Conservation (phyloP, 768 basidiomycete species). For the Gymnopilus junonius region DNA sequence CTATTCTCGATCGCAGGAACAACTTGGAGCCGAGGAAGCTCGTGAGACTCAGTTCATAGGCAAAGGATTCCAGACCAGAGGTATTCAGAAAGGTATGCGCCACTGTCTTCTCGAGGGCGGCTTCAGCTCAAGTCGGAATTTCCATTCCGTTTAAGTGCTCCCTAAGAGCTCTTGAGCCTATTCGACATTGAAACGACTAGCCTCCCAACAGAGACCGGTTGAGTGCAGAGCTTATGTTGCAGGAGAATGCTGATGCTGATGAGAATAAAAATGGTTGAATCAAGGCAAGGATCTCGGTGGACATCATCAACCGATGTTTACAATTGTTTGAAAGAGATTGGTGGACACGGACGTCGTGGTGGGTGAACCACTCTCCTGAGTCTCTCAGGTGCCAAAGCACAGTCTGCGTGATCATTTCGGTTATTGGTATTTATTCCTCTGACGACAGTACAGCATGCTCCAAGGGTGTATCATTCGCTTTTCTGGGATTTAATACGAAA, state of each 20-base stretch:
- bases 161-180: background rate
- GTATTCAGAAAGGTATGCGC: background rate
- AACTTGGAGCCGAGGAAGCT: background rate
- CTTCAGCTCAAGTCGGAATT: background rate
- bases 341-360: background rate
- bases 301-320: slow-evolving; percentile 11
- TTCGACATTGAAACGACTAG: background rate
- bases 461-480: slow-evolving; percentile 15
- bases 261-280: slow-evolving; percentile 8
- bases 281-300: slow-evolving; percentile 13
- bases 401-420: slow-evolving; percentile 12
- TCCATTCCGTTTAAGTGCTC: background rate
- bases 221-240: slow-evolving; percentile 3
- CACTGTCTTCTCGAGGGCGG: background rate
- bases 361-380: slow-evolving; percentile 5
- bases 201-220: background rate
- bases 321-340: slow-evolving; percentile 4
- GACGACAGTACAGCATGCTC: slow-evolving; percentile 18
- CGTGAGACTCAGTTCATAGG: background rate
- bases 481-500: slow-evolving; percentile 14
- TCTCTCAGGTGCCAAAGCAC: slow-evolving; percentile 7
- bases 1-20: background rate
- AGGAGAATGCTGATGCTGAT: background rate
- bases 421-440: slow-evolving; percentile 18
- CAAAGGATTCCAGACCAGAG: background rate